phyloP scores from a whole-genome alignment of 768 basidiomycete genomes.

The Leccinum uliginosum region DNA sequence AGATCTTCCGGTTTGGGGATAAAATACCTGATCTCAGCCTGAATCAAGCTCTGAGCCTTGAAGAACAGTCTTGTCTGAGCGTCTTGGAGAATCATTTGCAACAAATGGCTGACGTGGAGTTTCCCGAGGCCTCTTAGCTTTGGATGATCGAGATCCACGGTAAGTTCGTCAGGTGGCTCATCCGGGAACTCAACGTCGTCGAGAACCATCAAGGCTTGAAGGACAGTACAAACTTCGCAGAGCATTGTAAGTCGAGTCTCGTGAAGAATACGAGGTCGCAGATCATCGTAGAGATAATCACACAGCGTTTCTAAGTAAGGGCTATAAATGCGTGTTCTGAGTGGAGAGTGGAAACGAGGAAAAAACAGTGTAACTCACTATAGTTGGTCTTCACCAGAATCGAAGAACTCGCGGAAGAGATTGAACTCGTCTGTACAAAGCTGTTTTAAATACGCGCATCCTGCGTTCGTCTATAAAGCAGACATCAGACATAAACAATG shows the following conservation, averaged over 20 bases:
- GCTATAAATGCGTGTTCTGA: conserved; percentile 37
- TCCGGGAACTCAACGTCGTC: conserved; percentile 51
- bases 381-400: conserved; percentile 71
- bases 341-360: conserved; percentile 6
- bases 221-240: conserved; percentile 93
- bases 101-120: conserved; percentile 74
- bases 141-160: conserved; percentile 36
- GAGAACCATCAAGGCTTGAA: conserved; percentile 94
- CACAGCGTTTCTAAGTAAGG: conserved; percentile 88
- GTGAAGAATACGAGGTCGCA: conserved; percentile 92
- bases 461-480: conserved; percentile 68
- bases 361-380: conserved; percentile 46
- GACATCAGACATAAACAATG: neutral
- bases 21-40: conserved; percentile 84
- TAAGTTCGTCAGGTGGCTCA: conserved; percentile 31
- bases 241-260: conserved; percentile 83
- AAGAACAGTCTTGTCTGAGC: conserved; percentile 95
- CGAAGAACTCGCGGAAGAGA: conserved; percentile 82
- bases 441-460: conserved; percentile 90
- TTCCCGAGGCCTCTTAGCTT: conserved; percentile 43
- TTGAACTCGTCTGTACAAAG: conserved; percentile 88
- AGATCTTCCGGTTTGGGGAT: conserved; percentile 74
- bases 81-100: conserved; percentile 91
- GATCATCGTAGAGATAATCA: conserved; percentile 92
- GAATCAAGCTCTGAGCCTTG: conserved; percentile 90